Evolutionary conservation across 23 red algal genomes (phyloP), one percentile per base, ranked within the genome.

Genomic region (Agarophyton chilense): DNA sequence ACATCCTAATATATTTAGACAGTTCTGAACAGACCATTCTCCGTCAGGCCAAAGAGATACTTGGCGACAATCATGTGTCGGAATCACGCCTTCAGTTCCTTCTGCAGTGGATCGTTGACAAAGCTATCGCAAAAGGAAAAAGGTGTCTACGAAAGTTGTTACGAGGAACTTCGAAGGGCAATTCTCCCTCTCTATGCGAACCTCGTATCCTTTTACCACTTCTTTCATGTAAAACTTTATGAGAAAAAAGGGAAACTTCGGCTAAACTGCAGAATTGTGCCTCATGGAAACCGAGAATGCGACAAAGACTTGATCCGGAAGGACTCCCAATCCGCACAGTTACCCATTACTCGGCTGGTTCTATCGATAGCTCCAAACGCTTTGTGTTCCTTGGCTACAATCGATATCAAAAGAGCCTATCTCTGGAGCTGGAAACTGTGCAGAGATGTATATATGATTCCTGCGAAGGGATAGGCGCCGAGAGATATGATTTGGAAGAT

Each of bases 11-110:
- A 1, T 19, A 34, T 7, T 16, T 55, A 0, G 39, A 52, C 50
- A 32, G 35, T 47, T 2, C 46, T 4, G 64, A 88, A 19, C 83
- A 88, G 26, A 8, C 76, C 0, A 58, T 88, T 10, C 54, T 75
- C 36, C 16, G 50, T 18, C 14, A 74, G 2, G 44, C 67, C 13
- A 10, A 73, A 4, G 1, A 60, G 5, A 22, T 77, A 1, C 7
- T 58, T 33, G 71, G 63, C 19, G 32, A 76, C 26, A 28, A 51
- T 2, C 43, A 39, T 5, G 68, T 62, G 1, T 61, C 66, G 21
- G 66, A 88, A 11, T 88, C 61, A 24, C 68, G 67, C 18, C 63
- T 71, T 52, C 83, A 75, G 67, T 88, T 77, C 46, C 47, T 70
- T 25, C 83, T 67, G 18, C 67, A 45, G n/a, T 75, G 65, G 63